These are phyloP conservation scores for Salicornia ramosissima DNA, from an alignment of 148 eudicot species.

Conservation along the genomic window DNA sequence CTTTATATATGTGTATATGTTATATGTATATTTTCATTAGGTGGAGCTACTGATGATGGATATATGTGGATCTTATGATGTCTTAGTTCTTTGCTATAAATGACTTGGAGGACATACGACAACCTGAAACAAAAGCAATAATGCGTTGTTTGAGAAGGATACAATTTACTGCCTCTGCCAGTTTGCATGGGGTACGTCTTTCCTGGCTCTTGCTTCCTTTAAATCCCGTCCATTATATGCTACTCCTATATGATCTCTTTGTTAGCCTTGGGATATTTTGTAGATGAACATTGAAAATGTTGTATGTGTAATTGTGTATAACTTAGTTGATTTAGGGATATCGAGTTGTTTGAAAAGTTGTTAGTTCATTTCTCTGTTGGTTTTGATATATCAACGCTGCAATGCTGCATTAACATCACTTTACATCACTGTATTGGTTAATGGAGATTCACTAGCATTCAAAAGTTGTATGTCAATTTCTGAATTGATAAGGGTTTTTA, in stretches of 20 bases:
- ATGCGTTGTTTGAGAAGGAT: constrained; percentile 74
- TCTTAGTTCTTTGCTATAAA: constrained; percentile 73
- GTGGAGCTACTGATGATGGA: constrained; percentile 21
- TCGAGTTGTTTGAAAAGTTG: constrained; percentile 2
- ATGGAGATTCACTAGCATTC: not conserved
- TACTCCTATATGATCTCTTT: not conserved
- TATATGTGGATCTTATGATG: constrained; percentile 33
- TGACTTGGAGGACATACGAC: constrained; percentile 60
- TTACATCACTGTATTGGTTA: too few species aligned
- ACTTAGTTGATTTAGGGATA: not conserved
- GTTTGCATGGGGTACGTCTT: constrained; percentile 86
- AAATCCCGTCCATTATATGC: constrained; percentile 1
- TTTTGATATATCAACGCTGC: too few species aligned
- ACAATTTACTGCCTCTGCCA: constrained; percentile 91
- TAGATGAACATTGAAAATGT: not conserved
- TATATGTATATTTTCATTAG: constrained; percentile 1
- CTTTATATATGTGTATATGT: not conserved
- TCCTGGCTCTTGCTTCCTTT: constrained; percentile 5
- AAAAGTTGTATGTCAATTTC: not conserved
- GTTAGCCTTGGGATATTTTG: not conserved
- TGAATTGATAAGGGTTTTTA: not conserved
- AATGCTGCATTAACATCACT: too few species aligned
- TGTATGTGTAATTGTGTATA: not conserved
- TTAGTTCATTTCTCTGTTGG: not conserved
- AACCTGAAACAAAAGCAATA: constrained; percentile 94